Evolutionary conservation across 441 rosid species (phyloP), one percentile per base, ranked within the genome.

Genomic region (Syzygium malaccense): DNA sequence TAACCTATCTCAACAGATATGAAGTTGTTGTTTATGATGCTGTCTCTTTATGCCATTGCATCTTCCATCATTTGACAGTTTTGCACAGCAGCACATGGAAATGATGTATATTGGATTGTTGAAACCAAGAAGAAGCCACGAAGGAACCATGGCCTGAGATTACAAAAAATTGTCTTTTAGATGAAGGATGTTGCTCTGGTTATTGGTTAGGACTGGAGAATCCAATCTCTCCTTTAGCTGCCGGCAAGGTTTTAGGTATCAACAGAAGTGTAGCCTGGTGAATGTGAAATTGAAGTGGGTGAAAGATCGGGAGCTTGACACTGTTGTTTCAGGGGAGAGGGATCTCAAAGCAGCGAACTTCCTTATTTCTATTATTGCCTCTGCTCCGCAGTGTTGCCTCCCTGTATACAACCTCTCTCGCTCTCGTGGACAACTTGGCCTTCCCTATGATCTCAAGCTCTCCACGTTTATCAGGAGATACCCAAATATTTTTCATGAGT

Each of bases 281-380:
- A 96, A 97, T 86, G 95, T 97, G 1, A 97, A 96, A 89, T 86
- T 97, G 86, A 96, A 96, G 93, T 95, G 99, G 99, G 98, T 88
- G 17, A 97, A 97, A 91, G 98, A 97, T 90, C 93, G 91, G 41
- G 92, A 92, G 11, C 92, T 97, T 15, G 99, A 97, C 88, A 92
- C 91, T 32, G 95, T 92, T 20, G 95, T 95, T 64, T 89, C 90
- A 78, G 92, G 93, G 78, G 96, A 96, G 87, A 91, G 88, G 58
- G 93, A 95, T 88, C 94, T 96, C 45, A 96, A 85, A 92, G 98
- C 99, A 25, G 94, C 92, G 23, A 94, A 93, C 89, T 87, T 85
- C 85, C 97, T 97, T 75, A 91, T 93, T 60, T 95, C 96, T 23
- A 86, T 95, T 48, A 92, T 97, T 57, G 91, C 93, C 28, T 91